Percentiles rank a stretch among this genome's conserved stretches.
These are phyloP conservation scores for Pleurotus tuoliensis DNA, from an alignment of 768 basidiomycete species.

Conservation along the genomic window DNA sequence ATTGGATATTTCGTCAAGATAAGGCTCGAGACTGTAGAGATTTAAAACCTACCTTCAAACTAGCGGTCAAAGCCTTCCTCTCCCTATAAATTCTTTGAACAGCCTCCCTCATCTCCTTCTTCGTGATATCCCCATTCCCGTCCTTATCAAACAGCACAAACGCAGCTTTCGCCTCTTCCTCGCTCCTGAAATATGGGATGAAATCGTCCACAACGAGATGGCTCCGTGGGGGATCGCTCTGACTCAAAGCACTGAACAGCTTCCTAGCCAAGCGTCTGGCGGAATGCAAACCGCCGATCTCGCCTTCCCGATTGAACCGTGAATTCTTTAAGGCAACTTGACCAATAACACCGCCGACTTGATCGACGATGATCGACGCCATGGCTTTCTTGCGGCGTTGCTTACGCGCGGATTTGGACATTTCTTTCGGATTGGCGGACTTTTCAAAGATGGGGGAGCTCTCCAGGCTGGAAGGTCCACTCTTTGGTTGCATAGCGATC, in stretches of 20 bases:
- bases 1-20: background rate
- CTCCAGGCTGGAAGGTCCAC: constrained; percentile 13
- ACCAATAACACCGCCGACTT: constrained; percentile 62
- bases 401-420: constrained; percentile 26
- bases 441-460: constrained; percentile 14
- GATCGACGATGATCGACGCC: constrained; percentile 68
- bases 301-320: constrained; percentile 51
- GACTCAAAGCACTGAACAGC: constrained; percentile 58
- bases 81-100: constrained; percentile 79
- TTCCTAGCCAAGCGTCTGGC: constrained; percentile 67
- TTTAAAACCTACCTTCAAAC: constrained; percentile 50
- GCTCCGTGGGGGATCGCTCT: constrained; percentile 53
- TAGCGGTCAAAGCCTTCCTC: constrained; percentile 64
- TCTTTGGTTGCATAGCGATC: constrained; percentile 13
- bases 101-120: constrained; percentile 77
- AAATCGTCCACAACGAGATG: constrained; percentile 75
- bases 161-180: constrained; percentile 71
- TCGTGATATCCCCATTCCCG: constrained; percentile 77
- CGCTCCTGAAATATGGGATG: constrained; percentile 68
- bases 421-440: constrained; percentile 11
- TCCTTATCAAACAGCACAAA: constrained; percentile 76
- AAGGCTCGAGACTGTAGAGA: constrained; percentile 6
- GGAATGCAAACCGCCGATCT: constrained; percentile 54
- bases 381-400: constrained; percentile 48
- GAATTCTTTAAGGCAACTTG: constrained; percentile 69